Conservation (phyloP, 2,329 filamentous ascomycete genomes). For the Talaromyces verruculosus region DNA sequence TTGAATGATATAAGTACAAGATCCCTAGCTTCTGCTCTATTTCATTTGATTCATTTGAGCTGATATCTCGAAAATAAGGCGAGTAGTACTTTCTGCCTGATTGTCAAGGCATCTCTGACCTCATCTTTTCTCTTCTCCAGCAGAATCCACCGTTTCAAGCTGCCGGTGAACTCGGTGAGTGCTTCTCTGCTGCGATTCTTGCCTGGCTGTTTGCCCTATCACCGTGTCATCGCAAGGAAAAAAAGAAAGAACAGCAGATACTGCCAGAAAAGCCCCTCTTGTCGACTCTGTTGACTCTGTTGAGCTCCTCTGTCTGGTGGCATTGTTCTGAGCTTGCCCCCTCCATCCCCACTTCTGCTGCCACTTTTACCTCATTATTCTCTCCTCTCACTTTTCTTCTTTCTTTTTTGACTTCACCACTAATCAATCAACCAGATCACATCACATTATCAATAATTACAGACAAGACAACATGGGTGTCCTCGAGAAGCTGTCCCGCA, state of each 20-base stretch:
- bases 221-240: background rate
- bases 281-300: background rate
- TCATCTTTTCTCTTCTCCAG: slow-evolving; percentile 26
- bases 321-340: slow-evolving; percentile 6
- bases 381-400: slow-evolving; percentile 10
- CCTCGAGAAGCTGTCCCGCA: slow-evolving; percentile 60
- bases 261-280: background rate
- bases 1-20: background rate
- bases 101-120: slow-evolving; percentile 29
- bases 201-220: background rate
- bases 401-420: background rate
- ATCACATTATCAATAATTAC: background rate
- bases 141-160: slow-evolving; percentile 12
- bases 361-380: slow-evolving; percentile 16
- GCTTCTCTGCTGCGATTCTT: background rate
- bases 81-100: slow-evolving; percentile 1
- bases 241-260: background rate
- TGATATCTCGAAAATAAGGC: background rate
- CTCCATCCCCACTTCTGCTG: slow-evolving; percentile 13
- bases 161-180: slow-evolving; percentile 41
- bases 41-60: background rate
- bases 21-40: background rate
- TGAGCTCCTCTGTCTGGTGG: background rate
- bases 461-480: slow-evolving; percentile 42
- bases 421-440: background rate